Evolutionary conservation across 2,329 filamentous ascomycete species (phyloP).

Genomic region (Setomelanomma holmii): DNA sequence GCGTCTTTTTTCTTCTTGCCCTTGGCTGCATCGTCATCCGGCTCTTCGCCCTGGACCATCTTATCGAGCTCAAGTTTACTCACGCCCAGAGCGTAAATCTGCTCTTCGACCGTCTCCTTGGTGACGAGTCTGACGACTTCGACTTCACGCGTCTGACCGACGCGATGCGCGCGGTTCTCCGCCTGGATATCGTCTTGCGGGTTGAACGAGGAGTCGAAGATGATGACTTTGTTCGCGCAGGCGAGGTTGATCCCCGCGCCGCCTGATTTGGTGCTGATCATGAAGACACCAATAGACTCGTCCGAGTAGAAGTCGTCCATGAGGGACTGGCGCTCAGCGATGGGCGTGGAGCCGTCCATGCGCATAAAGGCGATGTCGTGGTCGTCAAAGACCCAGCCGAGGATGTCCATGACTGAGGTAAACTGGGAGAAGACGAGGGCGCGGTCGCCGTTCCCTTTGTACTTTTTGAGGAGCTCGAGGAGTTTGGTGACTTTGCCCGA

Average conservation of each 20-base stretch:
- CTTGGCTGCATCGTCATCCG: conserved; percentile 40
- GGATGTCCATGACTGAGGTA: conserved; percentile 86
- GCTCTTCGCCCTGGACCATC: conserved; percentile 69
- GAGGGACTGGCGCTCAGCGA: conserved; percentile 82
- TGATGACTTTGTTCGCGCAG: conserved; percentile 94
- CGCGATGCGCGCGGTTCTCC: conserved; percentile 93
- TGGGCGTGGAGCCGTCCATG: conserved; percentile 84
- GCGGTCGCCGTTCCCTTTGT: conserved; percentile 81
- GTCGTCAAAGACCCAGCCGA: conserved; percentile 80
- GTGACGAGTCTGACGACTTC: conserved; percentile 89
- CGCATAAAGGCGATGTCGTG: conserved; percentile 78
- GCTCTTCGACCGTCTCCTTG: conserved; percentile 84
- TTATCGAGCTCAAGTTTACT: conserved; percentile 92
- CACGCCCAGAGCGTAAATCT: conserved; percentile 88
- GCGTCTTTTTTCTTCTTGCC: conserved; percentile 25
- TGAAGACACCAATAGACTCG: conserved; percentile 81
- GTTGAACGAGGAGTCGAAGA: conserved; percentile 97
- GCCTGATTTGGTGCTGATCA: conserved; percentile 91
- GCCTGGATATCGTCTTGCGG: conserved; percentile 98
- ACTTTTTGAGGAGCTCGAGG: conserved; percentile 74
- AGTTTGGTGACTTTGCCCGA: conserved; percentile 88
- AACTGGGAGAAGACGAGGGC: conserved; percentile 94
- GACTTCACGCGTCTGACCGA: conserved; percentile 88
- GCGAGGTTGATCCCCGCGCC: conserved; percentile 98
- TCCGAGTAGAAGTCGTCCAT: conserved; percentile 87